Evolutionary conservation across 1,139 yeast species (phyloP).

Genomic region (Saccharomyces hybrid): DNA sequence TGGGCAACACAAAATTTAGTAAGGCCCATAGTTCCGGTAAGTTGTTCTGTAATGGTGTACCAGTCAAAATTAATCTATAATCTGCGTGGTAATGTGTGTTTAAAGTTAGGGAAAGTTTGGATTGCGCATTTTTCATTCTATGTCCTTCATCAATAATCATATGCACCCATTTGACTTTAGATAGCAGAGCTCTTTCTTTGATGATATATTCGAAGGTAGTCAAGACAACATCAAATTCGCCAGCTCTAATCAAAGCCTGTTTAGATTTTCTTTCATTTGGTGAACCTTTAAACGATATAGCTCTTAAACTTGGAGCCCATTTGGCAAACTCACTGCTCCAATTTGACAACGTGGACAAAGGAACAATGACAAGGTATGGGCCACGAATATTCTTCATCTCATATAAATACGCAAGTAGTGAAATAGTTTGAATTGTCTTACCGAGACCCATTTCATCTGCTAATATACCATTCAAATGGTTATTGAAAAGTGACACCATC

Average conservation of each 20-base stretch:
- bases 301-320: slow-evolving; percentile 73
- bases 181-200: slow-evolving; percentile 59
- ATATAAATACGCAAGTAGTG: slow-evolving; percentile 63
- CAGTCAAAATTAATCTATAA: slow-evolving; percentile 72
- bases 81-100: slow-evolving; percentile 67
- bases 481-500: slow-evolving; percentile 94
- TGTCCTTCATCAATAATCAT: slow-evolving; percentile 90
- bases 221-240: slow-evolving; percentile 67
- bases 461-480: slow-evolving; percentile 86
- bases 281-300: slow-evolving; percentile 66
- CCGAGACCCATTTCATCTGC: slow-evolving; percentile 96
- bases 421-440: slow-evolving; percentile 78
- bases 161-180: slow-evolving; percentile 70
- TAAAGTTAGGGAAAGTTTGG: slow-evolving; percentile 64
- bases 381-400: slow-evolving; percentile 61
- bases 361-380: slow-evolving; percentile 74
- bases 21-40: slow-evolving; percentile 82
- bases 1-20: slow-evolving; percentile 68
- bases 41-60: slow-evolving; percentile 81
- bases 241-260: slow-evolving; percentile 52
- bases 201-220: slow-evolving; percentile 77
- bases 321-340: slow-evolving; percentile 81
- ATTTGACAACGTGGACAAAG: slow-evolving; percentile 73
- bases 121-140: slow-evolving; percentile 73
- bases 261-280: slow-evolving; percentile 61